phyloP scores from a whole-genome alignment of 73 alveolate genomes.

The Paramecium primaurelia region DNA sequence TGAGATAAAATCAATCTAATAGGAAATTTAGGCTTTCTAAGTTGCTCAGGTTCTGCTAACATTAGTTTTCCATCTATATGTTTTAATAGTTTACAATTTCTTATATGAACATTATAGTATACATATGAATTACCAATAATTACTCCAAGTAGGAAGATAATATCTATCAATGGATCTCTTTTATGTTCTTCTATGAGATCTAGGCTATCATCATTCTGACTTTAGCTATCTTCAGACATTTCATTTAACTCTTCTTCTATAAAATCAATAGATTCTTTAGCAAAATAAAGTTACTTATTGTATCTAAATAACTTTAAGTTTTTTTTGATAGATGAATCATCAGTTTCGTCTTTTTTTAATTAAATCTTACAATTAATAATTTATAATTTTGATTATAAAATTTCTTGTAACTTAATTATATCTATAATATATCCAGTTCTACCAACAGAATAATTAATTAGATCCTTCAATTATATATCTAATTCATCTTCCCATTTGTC shows the following conservation, averaged over 20 bases:
- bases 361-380: neutral
- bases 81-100: neutral
- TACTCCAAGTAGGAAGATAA: neutral
- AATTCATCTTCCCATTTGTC: slow-evolving; percentile 1
- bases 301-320: neutral
- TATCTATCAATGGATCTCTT: neutral
- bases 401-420: neutral
- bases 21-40: neutral
- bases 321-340: neutral
- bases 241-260: neutral
- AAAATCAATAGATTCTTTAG: neutral
- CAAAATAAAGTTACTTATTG: neutral
- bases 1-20: neutral
- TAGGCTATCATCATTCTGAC: neutral
- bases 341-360: neutral
- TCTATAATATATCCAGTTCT: slow-evolving; percentile 27
- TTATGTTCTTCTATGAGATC: neutral
- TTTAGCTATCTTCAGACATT: neutral
- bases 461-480: neutral
- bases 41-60: neutral
- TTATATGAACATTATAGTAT: neutral
- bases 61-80: neutral
- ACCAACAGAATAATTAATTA: neutral
- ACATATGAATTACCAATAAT: neutral
- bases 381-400: neutral